Base-by-base conservation (phyloP, 805 yeast species). In the Wickerhamomyces tratensis region DNA sequence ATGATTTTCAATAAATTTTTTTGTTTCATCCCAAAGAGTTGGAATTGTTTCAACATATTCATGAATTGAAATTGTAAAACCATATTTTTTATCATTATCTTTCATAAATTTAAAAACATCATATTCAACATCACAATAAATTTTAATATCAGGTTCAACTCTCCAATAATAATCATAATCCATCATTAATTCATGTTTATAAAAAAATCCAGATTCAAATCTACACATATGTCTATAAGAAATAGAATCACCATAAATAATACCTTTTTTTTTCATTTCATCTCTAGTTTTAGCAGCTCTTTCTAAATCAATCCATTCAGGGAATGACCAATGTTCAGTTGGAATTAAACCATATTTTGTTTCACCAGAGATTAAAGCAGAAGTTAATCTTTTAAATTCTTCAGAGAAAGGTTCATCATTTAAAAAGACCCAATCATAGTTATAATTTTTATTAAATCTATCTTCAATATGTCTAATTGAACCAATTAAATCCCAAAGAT, bases 101-200 rank as follows among this genome's bases (percentile, higher is more conserved):
- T 73, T 69, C 95, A 86, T 85, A 63, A 71, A 86, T 63, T 81
- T 78, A 76, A 86, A 86, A 30, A 82, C 68, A 61, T 85, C 95
- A 62, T 79, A 82, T 56, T 81, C 78, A 45, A 88, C 68, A 62
- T 88, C 95, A 70, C 96, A 87, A 64, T 69, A 81, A 53, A 87
- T 75, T 61, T 76, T 75, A 59, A 84, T 74, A 58, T 79, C 85
- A 15, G 96, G 96, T 63, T 88, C 96, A 43, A 88, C 95, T 65
- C 96, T 78, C 96, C 96, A 88, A 70, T 88, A 88, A 72, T 82
- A 88, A 47, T 84, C 87, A 61, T 79, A 87, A n/a, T 85, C 81
- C 43, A 68, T 69, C 71, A 88, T 60, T 45, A 83, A 57, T 37
- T 81, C 81, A 58, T 86, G 93, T 63, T 81, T 76, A 71, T 75